Conservation (phyloP, 495 filamentous ascomycete genomes). For the Patellaria atrata region DNA sequence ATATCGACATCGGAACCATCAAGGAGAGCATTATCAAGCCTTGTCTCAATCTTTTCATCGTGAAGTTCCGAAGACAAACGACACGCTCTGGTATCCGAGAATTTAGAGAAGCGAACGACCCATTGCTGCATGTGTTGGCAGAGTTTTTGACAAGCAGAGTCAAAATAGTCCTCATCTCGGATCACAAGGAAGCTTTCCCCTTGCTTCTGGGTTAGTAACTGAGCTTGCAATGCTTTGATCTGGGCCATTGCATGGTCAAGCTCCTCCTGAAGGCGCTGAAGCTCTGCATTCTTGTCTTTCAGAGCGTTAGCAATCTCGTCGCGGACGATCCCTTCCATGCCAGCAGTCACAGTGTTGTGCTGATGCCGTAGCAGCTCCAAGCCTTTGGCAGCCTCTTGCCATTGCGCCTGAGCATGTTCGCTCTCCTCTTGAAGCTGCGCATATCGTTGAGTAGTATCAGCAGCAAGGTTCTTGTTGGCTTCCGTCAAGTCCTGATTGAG, state of each 20-base stretch:
- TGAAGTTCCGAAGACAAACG: conserved; percentile 63
- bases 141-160: conserved; percentile 80
- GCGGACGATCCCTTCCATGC: conserved; percentile 50
- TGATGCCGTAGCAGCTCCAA: conserved; percentile 47
- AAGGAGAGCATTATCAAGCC: conserved; percentile 82
- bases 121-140: conserved; percentile 91
- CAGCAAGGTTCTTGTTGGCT: conserved; percentile 51
- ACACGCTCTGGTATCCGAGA: conserved; percentile 78
- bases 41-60: conserved; percentile 68
- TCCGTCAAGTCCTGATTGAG: conserved; percentile 59
- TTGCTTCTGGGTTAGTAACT: conserved; percentile 53
- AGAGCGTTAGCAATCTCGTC: conserved; percentile 45
- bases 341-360: conserved; percentile 41
- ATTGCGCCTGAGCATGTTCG: conserved; percentile 33
- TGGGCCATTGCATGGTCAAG: conserved; percentile 63
- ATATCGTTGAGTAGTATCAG: conserved; percentile 49
- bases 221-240: conserved; percentile 65
- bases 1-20: conserved; percentile 83
- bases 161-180: conserved; percentile 87
- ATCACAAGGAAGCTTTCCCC: conserved; percentile 55
- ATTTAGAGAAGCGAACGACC: conserved; percentile 91
- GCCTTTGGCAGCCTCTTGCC: conserved; percentile 38
- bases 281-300: conserved; percentile 62
- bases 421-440: conserved; percentile 40
- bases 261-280: conserved; percentile 60